These are phyloP conservation scores for Austroboletus eburneus DNA, from an alignment of 768 basidiomycete species.

Conservation along the genomic window DNA sequence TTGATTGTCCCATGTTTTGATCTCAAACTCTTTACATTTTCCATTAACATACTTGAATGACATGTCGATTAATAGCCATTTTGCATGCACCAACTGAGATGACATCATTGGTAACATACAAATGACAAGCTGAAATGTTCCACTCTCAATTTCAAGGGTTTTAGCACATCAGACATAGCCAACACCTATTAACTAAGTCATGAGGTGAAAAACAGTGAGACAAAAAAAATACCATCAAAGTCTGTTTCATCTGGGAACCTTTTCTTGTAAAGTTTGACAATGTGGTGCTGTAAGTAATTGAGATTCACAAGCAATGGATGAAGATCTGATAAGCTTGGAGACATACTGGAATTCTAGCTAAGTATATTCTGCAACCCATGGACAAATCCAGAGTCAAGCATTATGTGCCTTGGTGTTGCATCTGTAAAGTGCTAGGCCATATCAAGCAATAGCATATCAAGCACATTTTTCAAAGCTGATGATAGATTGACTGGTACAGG, in stretches of 20 bases:
- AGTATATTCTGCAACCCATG: background rate
- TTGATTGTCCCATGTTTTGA: slow-evolving; percentile 2
- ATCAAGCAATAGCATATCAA: no score
- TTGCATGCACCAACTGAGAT: background rate
- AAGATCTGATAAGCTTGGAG: background rate
- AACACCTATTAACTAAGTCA: background rate
- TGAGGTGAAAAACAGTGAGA: background rate
- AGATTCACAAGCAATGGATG: slow-evolving; percentile 3
- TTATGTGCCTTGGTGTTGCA: background rate
- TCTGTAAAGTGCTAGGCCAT: background rate
- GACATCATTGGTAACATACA: background rate
- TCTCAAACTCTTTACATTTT: slow-evolving; percentile 3
- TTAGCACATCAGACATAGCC: background rate
- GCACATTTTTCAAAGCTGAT: no score
- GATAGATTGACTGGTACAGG: no score
- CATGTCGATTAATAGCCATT: background rate
- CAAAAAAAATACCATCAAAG: background rate
- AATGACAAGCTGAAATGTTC: background rate
- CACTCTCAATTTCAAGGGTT: background rate
- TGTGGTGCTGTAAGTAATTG: background rate
- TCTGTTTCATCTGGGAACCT: background rate
- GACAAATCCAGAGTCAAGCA: slow-evolving; percentile 5
- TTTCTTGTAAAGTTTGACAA: background rate
- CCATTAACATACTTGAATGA: slow-evolving; percentile 1
- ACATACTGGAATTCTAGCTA: background rate